Base-by-base conservation (phyloP, 768 basidiomycete species). In the Mycena albidolilacea region DNA sequence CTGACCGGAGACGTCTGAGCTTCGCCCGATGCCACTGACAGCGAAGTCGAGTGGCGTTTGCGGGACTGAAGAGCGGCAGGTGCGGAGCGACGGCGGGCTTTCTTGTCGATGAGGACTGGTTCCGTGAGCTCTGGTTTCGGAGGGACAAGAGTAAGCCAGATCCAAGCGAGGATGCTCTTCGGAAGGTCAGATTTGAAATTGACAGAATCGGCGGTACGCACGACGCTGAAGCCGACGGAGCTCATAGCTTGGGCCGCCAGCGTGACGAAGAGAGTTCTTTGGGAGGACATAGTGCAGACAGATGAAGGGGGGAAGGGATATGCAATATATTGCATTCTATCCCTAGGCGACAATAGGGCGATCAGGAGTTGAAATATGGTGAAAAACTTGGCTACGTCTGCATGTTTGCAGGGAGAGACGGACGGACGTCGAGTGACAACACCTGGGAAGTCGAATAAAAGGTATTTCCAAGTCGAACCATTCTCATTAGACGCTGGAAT, bases 111-210 rank as follows among this genome's bases (percentile, higher is more conserved):
- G 44, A 59, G 23, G 46, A 74, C 60, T 37, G 73, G 73, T 37
- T 75, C 71, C 35, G 78, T 71, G 23, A 68, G 69, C 7, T 60
- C 72, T 7, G 72, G 71, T 55, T 67, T 67, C 12, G 70, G 64
- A 9, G 79, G 80, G 52, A 78, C 50, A 9, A 76, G 46, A 41
- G 75, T 65, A n/a, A 81, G 69, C 76, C 76, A 80, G 7, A 79
- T 43, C 65, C 78, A 77, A 48, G 80, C 79, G 52, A 80, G 66
- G 39, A 81, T 71, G 62, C 79, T 80, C 80, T 81, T 65, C 17
- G 21, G 7, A 19, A 12, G 14, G 39, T 39, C 35, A 54, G 54
- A 50, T 59, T 54, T 60, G 62, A 59, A 38, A 44, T 54, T 46
- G 3, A 17, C 9, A 23, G 55, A 21, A 55, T 0, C 46, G 19